Conservation (phyloP, 352 stramenopile genomes). For the Phytophthora cactorum region DNA sequence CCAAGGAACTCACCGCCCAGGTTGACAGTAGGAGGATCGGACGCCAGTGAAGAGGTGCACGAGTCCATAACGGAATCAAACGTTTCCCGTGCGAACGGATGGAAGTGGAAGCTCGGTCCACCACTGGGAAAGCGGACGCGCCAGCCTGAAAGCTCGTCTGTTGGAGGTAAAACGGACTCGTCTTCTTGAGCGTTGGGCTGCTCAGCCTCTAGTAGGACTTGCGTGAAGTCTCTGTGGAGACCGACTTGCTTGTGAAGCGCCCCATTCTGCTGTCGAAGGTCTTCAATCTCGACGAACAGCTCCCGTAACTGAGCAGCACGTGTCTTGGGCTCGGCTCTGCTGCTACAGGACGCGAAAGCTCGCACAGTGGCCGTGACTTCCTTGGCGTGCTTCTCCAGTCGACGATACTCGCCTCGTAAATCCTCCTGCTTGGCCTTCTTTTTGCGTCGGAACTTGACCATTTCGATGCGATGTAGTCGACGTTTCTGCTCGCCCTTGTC, state of each 20-base stretch:
- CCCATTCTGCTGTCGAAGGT: constrained; percentile 33
- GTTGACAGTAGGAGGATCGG: neutral
- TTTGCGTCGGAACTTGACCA: constrained; percentile 42
- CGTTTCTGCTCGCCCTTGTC: constrained; percentile 39
- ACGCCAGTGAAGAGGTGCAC: constrained; percentile 11
- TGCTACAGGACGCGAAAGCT: constrained; percentile 7
- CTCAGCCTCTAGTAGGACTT: constrained; percentile 8
- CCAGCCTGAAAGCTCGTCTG: constrained; percentile 5
- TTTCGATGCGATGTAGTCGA: constrained; percentile 38
- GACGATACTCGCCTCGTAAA: constrained; percentile 22
- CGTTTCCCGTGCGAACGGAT: neutral
- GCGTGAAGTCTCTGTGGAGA: constrained; percentile 16
- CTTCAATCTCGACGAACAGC: constrained; percentile 36
- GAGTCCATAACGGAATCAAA: constrained; percentile 11
- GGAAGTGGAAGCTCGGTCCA: constrained; percentile 9
- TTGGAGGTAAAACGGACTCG: constrained; percentile 2
- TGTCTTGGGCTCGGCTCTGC: neutral
- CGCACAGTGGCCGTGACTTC: constrained; percentile 16
- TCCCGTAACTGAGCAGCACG: neutral
- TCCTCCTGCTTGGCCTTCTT: constrained; percentile 36
- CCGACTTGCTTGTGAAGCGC: constrained; percentile 28
- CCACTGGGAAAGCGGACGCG: constrained; percentile 1
- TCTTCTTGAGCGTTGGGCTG: neutral
- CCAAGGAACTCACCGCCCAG: constrained; percentile 7
- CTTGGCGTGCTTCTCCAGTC: constrained; percentile 32